These are phyloP conservation scores for Exophiala sp. DNA, from an alignment of 2,329 filamentous ascomycete genomes.

Conservation along the genomic window DNA sequence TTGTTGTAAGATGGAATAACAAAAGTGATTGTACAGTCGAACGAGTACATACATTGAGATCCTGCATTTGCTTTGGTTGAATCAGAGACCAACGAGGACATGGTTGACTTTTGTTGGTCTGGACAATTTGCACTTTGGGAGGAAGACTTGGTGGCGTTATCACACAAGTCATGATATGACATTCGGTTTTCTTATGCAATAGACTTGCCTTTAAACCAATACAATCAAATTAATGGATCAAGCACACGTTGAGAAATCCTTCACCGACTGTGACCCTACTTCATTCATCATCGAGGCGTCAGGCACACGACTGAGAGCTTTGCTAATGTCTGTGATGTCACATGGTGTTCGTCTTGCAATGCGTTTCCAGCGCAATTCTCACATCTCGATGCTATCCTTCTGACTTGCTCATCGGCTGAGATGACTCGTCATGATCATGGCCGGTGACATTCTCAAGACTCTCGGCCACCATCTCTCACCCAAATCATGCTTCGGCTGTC, in stretches of 20 bases:
- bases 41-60: background rate
- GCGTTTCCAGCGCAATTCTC: too few species aligned
- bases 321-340: too few species aligned
- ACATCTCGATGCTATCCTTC: too few species aligned
- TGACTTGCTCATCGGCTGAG: too few species aligned
- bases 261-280: background rate
- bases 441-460: too few species aligned
- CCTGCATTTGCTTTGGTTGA: slow-evolving; percentile 2
- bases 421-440: too few species aligned
- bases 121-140: background rate
- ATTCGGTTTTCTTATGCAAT: slow-evolving; percentile 14
- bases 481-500: too few species aligned
- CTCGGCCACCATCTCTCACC: too few species aligned
- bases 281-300: too few species aligned
- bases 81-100: background rate
- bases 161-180: slow-evolving; percentile 13
- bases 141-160: slow-evolving; percentile 5
- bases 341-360: too few species aligned
- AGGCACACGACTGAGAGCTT: too few species aligned
- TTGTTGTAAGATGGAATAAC: slow-evolving; percentile 35
- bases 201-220: slow-evolving; percentile 10
- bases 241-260: background rate
- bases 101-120: slow-evolving; percentile 10
- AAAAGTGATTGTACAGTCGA: slow-evolving; percentile 4
- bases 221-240: background rate